Evolutionary conservation across 352 stramenopile species (phyloP), one percentile per base, ranked within the genome.

Genomic region (Globisporangium megalacanthum): DNA sequence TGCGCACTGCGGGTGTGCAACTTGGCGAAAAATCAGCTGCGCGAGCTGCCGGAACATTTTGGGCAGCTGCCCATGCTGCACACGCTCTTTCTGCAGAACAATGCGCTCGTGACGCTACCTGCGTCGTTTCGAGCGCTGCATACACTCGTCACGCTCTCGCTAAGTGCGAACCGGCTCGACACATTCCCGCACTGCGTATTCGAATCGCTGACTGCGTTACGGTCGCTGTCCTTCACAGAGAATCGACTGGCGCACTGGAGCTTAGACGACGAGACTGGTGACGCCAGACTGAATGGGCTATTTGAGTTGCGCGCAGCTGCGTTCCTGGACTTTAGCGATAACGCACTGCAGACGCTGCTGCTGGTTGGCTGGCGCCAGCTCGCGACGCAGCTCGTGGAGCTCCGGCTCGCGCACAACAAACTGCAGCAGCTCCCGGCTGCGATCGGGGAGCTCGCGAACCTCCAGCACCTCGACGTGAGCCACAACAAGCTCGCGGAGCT

Each of bases 271-370:
- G 41, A 6, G 25, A 9, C 9, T 41, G n/a, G 46, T 54, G 8
- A 54, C 11, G 39, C 11, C n/a, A 10, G 13, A 13, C 13, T 7
- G 33, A 75, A 76, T 33, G 66, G 72, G 9, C 17, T 82, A 0
- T 69, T 72, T 15, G 51, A 33, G 0, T 44, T 82, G 31, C 22
- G 41, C 0, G 45, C 44, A 4, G 36, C 76, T 4, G 57, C 73
- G 15, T 87, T 72, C 56, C 45, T 85, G 8, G 74, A 85, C 56
- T 72, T 87, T 8, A 73, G 67, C 20, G 68, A 82, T 11, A 87
- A 84, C 42, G 35, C 50, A 8, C 54, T 87, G 2, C 25, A 47
- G 4, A 15, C n/a, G 0, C 52, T 87, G 29, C 77, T 70, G 31
- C 15, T 14, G 8, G 7, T 14, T 4, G 70, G 68, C 0, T 87